These are phyloP conservation scores for Trichoderma reesei DNA, from an alignment of 495 filamentous ascomycete genomes.

Conservation along the genomic window DNA sequence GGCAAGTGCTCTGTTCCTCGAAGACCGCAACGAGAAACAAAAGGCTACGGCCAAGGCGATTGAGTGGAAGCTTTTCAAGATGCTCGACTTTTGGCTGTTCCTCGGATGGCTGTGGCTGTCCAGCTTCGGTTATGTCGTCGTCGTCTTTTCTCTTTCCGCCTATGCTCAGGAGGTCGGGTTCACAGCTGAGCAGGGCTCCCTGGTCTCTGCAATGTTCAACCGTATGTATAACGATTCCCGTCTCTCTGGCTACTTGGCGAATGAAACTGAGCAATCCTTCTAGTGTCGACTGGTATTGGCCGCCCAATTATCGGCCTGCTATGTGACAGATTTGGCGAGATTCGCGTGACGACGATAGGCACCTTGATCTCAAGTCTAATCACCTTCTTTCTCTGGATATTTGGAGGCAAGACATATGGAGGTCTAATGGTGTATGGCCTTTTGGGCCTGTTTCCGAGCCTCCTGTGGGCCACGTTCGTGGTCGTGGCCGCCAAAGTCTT, in stretches of 20 bases:
- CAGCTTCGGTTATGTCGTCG: constrained; percentile 57
- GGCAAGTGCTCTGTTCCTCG: constrained; percentile 44
- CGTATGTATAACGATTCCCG: constrained; percentile 36
- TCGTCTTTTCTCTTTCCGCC: constrained; percentile 55
- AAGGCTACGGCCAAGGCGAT: constrained; percentile 34
- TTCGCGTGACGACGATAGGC: constrained; percentile 45
- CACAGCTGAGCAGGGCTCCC: constrained; percentile 48
- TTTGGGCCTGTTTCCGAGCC: neutral
- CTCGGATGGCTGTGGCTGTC: constrained; percentile 55
- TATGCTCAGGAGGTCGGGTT: constrained; percentile 53
- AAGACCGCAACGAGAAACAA: constrained; percentile 24
- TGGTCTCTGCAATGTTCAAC: constrained; percentile 58
- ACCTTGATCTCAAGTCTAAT: constrained; percentile 14
- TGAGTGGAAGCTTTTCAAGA: constrained; percentile 41
- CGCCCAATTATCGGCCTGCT: constrained; percentile 54
- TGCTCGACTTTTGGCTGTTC: constrained; percentile 50
- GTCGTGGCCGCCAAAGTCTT: neutral
- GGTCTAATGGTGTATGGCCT: constrained; percentile 50
- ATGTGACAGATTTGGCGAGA: constrained; percentile 50
- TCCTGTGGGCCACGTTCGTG: neutral
- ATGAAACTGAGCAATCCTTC: neutral
- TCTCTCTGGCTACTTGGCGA: too few relatives aligned
- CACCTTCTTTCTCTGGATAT: constrained; percentile 54
- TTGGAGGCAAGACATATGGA: constrained; percentile 48
- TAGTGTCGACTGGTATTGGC: constrained; percentile 32